A percentile compares a stretch with the other conserved stretches of the same genome.
phyloP scores from a whole-genome alignment of 208 protist genomes.

The Blechomonas ayalai region DNA sequence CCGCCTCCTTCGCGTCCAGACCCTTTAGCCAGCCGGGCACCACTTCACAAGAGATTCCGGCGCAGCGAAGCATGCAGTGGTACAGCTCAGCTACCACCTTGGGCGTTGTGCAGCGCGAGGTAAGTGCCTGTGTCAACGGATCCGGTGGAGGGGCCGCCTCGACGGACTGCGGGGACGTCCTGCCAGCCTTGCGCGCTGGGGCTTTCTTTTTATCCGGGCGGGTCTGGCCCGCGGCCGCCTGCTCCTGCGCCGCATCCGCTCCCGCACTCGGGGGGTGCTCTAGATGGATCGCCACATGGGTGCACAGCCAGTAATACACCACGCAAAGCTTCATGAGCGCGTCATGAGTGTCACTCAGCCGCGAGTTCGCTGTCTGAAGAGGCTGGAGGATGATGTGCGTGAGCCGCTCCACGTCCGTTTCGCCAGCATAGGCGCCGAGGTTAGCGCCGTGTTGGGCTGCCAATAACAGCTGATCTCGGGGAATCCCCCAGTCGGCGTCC shows the following conservation, averaged over 20 bases:
- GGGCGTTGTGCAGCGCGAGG: slow-evolving; percentile 28
- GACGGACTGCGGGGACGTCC: no score
- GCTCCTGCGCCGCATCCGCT: background rate
- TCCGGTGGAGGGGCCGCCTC: slow-evolving; percentile 12
- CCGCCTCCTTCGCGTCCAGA: slow-evolving; percentile 27
- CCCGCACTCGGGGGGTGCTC: background rate
- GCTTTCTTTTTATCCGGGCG: slow-evolving; percentile 1
- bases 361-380: no score
- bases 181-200: slow-evolving; percentile 1
- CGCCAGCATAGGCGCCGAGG: no score
- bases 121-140: slow-evolving; percentile 24
- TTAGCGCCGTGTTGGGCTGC: no score
- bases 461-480: no score
- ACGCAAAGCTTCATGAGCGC: slow-evolving; percentile 44
- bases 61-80: slow-evolving; percentile 31
- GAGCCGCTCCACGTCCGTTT: no score
- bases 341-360: slow-evolving; percentile 51
- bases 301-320: slow-evolving; percentile 66
- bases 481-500: slow-evolving; percentile 43
- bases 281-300: slow-evolving; percentile 24
- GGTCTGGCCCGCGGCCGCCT: slow-evolving; percentile 3
- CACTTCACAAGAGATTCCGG: slow-evolving; percentile 33
- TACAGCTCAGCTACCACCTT: slow-evolving; percentile 44
- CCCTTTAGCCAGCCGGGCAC: slow-evolving; percentile 56
- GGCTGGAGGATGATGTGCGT: no score